phyloP scores from a whole-genome alignment of 495 filamentous ascomycete species.

The Aspergillus funiculosus region DNA sequence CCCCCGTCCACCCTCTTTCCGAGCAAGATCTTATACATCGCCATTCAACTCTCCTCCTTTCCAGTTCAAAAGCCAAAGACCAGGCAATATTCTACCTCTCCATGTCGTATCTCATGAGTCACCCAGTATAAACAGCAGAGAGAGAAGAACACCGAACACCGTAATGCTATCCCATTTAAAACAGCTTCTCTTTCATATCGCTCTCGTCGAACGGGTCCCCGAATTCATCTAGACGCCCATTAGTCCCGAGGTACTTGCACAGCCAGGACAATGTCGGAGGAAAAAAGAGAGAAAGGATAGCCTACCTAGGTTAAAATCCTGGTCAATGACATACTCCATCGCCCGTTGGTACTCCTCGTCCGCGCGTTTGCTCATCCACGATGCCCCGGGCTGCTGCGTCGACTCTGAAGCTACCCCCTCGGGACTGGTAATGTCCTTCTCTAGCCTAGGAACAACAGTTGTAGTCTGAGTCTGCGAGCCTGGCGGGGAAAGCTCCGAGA shows the following conservation, averaged over 20 bases:
- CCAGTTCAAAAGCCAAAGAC: no score
- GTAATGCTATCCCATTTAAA: conserved; percentile 31
- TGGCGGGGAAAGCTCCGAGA: conserved; percentile 49
- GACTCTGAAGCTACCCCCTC: not conserved
- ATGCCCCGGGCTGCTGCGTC: conserved; percentile 33
- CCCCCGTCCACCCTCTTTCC: no score
- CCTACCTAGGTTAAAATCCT: conserved; percentile 43
- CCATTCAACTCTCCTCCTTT: no score
- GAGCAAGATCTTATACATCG: no score
- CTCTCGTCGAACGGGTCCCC: conserved; percentile 58
- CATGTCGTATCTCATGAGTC: conserved; percentile 2
- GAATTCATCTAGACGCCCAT: conserved; percentile 37
- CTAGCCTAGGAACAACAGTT: conserved; percentile 4
- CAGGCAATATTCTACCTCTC: no score
- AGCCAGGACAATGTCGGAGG: not conserved
- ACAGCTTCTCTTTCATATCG: conserved; percentile 51
- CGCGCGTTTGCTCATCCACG: conserved; percentile 56
- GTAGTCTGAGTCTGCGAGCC: conserved; percentile 42
- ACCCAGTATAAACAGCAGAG: not conserved
- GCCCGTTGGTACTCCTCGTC: conserved; percentile 56
- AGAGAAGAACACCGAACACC: conserved; percentile 10
- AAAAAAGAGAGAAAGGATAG: not conserved
- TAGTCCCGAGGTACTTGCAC: not conserved
- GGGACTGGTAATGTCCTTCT: not conserved
- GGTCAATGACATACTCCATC: conserved; percentile 44